A percentile compares a stretch with the other conserved stretches of the same genome.
phyloP scores from a whole-genome alignment of 495 filamentous ascomycete species.

The Chaetomium fimeti region DNA sequence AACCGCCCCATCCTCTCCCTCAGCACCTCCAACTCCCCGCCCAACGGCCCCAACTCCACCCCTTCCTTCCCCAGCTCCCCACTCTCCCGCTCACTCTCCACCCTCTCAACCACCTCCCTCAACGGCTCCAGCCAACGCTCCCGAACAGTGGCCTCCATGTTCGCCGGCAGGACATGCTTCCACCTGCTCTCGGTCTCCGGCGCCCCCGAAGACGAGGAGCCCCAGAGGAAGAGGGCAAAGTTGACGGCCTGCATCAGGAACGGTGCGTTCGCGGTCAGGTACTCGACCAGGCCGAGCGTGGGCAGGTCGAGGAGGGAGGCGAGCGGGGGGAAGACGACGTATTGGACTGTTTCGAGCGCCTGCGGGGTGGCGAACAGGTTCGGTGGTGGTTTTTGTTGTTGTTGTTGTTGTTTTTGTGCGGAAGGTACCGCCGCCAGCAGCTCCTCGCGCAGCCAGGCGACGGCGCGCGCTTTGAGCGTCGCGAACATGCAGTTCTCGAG shows the following conservation, averaged over 20 bases:
- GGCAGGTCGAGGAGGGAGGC: slow-evolving; percentile 32
- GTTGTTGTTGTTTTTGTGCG: slow-evolving; percentile 14
- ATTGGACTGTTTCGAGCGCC: slow-evolving; percentile 47
- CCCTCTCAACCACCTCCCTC: slow-evolving; percentile 40
- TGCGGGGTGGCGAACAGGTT: slow-evolving; percentile 61
- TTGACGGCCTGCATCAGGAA: slow-evolving; percentile 51
- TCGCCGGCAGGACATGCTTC: slow-evolving; percentile 40
- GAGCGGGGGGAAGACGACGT: slow-evolving; percentile 46
- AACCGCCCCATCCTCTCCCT: slow-evolving; percentile 23
- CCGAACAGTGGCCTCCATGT: slow-evolving; percentile 49
- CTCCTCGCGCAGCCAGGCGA: slow-evolving; percentile 87
- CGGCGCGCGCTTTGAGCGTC: slow-evolving; percentile 73
- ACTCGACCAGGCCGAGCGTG: slow-evolving; percentile 30
- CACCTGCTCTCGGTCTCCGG: slow-evolving; percentile 32
- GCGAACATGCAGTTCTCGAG: slow-evolving; percentile 78
- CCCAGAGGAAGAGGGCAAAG: slow-evolving; percentile 53
- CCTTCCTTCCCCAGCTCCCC: slow-evolving; percentile 26
- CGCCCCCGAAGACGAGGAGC: neutral
- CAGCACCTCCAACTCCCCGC: slow-evolving; percentile 41
- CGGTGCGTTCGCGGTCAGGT: slow-evolving; percentile 39
- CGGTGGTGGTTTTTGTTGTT: slow-evolving; percentile 25
- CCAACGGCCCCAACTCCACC: slow-evolving; percentile 23
- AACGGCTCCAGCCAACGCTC: slow-evolving; percentile 55
- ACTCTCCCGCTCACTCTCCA: slow-evolving; percentile 35
- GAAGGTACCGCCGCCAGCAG: slow-evolving; percentile 51